Base-by-base conservation (phyloP, 345 rosid genomes). In the Carallia brachiata region DNA sequence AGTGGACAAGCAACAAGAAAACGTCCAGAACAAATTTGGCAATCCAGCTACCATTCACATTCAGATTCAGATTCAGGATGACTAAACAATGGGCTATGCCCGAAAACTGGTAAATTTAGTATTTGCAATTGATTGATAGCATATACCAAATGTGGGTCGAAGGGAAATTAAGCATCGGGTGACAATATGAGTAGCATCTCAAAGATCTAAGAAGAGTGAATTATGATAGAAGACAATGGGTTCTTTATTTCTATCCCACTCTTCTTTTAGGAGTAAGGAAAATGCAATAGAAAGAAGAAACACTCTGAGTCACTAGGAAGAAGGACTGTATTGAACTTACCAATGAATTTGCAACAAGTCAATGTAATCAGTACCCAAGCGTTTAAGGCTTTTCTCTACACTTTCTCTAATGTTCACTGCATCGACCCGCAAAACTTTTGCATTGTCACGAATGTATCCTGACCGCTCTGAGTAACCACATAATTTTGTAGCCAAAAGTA, bases 321-420 rank as follows among this genome's bases (percentile, higher is more conserved):
- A 36, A 12, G 15, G 16, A 62, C 1, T 7, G 73, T 54, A 54
- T 70, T n/a, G 19, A 55, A 61, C 52, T 81, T 84, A 91, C 97
- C 98, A 91, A 71, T 94, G 98, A 77, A 94, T 91, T 83, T 94
- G 98, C 81, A 94, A 74, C 83, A 91, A 78, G 75, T 89, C 98
- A 69, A 94, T 88, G 80, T 94, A 91, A 73, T 94, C 98, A 27
- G 93, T 94, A 70, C 87, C 86, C 39, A 94, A 91, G 52, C 96
- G 92, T 78, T 89, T 86, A 39, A 94, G 96, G 79, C 97, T 94
- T 74, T 94, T 86, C 83, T 94, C 98, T 18, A 94, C 97, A 48
- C 98, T 91, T 74, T 94, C 96, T 80, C 74, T 94, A 73, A 94
- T 91, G 73, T 91, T 94, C 71, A 90, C 88, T 66, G 87, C 90